Evolutionary conservation across 768 basidiomycete species (phyloP).

Genomic region (Lactarius vividus): DNA sequence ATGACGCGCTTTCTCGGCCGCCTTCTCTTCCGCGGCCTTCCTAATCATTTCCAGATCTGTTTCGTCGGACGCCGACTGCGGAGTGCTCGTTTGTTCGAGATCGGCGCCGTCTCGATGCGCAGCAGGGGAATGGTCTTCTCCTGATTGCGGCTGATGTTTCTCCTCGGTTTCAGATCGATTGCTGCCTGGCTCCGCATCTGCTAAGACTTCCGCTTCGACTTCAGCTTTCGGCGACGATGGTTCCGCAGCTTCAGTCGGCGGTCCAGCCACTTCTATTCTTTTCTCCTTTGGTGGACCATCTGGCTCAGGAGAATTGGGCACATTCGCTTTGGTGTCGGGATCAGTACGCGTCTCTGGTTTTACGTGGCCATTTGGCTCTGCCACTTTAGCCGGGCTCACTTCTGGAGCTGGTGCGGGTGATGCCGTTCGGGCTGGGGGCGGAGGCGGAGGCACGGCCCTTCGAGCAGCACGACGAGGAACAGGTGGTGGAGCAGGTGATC

Average conservation of each 20-base stretch:
- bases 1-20: neutral
- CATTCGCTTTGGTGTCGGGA: neutral
- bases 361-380: constrained; percentile 12
- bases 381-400: neutral
- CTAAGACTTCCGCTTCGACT: neutral
- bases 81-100: neutral
- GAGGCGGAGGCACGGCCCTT: constrained; percentile 32
- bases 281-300: neutral
- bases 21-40: neutral
- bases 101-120: neutral
- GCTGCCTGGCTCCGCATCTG: neutral
- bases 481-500: constrained; percentile 52
- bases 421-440: neutral
- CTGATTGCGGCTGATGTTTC: neutral
- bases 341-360: constrained; percentile 1
- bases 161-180: constrained; percentile 4
- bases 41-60: neutral
- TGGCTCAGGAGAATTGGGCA: neutral
- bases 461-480: constrained; percentile 65
- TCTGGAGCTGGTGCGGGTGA: neutral
- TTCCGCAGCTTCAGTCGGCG: neutral
- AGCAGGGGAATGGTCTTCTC: neutral
- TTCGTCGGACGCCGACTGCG: neutral
- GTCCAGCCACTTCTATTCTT: neutral
- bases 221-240: neutral